Conservation (phyloP, 139 green algal genomes). For the Trebouxia sp. region DNA sequence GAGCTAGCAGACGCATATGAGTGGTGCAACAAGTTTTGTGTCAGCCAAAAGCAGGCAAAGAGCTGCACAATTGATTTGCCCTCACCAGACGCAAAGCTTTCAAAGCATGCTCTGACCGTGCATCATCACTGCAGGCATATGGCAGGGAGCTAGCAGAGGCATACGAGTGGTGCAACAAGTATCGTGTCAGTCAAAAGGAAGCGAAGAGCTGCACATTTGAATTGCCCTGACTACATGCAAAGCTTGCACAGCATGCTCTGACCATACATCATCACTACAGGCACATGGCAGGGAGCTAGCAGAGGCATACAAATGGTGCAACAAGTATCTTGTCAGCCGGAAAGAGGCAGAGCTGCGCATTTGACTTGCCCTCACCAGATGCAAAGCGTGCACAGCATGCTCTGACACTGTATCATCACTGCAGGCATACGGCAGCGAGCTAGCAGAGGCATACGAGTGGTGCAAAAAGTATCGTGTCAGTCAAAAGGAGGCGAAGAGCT, state of each 20-base stretch:
- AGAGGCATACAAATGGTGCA: conserved; percentile 91
- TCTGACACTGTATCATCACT: neutral
- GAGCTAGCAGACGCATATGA: too few species aligned
- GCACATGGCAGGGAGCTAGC: too few species aligned
- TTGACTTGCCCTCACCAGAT: too few species aligned
- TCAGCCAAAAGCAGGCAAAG: neutral
- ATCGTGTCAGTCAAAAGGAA: conserved; percentile 59
- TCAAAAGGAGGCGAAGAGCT: too few species aligned
- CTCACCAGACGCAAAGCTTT: too few species aligned
- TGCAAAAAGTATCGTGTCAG: conserved; percentile 74
- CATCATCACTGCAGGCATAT: conserved; percentile 52
- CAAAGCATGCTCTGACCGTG: too few species aligned
- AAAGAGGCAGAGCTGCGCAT: too few species aligned
- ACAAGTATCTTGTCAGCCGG: conserved; percentile 61
- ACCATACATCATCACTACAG: neutral
- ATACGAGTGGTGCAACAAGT: conserved; percentile 91
- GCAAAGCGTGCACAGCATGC: too few species aligned
- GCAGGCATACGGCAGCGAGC: conserved; percentile 79
- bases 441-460: conserved; percentile 94
- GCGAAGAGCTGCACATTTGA: too few species aligned
- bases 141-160: conserved; percentile 90
- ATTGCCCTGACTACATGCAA: too few species aligned
- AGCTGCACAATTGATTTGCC: too few species aligned
- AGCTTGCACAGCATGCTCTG: too few species aligned
- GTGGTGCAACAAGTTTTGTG: neutral